Evolutionary conservation across 352 stramenopile species (phyloP), one percentile per base, ranked within the genome.

Genomic region (Globisporangium barbulae): DNA sequence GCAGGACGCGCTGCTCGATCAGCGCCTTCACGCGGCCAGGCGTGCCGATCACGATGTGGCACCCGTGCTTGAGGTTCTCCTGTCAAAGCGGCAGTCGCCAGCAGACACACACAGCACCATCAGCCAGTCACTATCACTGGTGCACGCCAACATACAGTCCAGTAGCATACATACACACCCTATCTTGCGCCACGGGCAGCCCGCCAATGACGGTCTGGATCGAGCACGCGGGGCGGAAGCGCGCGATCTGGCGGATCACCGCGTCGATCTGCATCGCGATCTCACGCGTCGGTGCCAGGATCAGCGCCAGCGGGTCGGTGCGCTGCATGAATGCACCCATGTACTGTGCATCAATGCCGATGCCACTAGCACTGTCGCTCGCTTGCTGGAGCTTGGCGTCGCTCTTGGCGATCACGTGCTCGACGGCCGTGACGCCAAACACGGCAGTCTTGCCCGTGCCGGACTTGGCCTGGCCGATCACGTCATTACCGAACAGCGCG

Each of bases 361-460:
- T 28, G 25, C 22, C 5, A 12, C 7, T 3, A 49, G 15, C 17
- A n/a, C 31, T 19, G 12, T 64, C 53, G 3, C 59, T 54, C 1
- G 22, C 17, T 1, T 64, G 53, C 7, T 39, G 15, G 7, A 62
- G 60, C n/a, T 61, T 53, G 8, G 76, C 66, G 1, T 74, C 31
- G 21, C 73, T 50, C 30, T 48, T 37, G 25, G 68, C 56, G n/a
- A 91, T 77, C 22, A 76, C 77, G 52, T 83, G 82, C 50, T 94
- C 83, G 13, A 94, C 61, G 3, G 79, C 83, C 28, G 83, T 69
- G 54, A 88, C 58, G 21, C 77, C 85, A 39, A 93, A 94, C 33
- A 93, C 82, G 8, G 83, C 81, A 44, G 85, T 94, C 69, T 94
- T 94, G 66, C 85, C 85, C 28, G 82, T 94, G 59, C 83, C 85